Percentiles rank a stretch among this genome's conserved stretches.
phyloP scores from a whole-genome alignment of 2,329 filamentous ascomycete species.

The Sclerotiophoma versabilis region DNA sequence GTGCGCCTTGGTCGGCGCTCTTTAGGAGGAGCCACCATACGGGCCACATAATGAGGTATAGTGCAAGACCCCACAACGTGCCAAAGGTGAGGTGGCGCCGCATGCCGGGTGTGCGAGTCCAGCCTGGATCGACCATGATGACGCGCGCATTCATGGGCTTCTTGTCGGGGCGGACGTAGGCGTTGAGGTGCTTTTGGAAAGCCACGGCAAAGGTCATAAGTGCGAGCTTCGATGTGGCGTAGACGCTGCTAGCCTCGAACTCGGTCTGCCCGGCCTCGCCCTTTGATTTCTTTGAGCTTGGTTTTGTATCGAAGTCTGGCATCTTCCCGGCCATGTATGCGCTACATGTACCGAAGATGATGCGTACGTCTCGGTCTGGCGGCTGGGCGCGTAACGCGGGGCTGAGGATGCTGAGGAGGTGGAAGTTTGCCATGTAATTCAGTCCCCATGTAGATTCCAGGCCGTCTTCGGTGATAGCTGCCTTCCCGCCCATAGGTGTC shows the following conservation, averaged over 20 bases:
- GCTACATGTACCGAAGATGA: conserved; percentile 86
- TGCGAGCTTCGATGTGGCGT: conserved; percentile 68
- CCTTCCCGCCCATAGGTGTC: conserved; percentile 69
- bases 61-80: conserved; percentile 76
- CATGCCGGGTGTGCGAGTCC: conserved; percentile 84
- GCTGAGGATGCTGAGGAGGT: conserved; percentile 87
- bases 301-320: conserved; percentile 59
- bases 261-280: conserved; percentile 47
- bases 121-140: conserved; percentile 85
- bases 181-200: conserved; percentile 89
- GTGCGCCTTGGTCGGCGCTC: conserved; percentile 80
- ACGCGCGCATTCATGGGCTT: conserved; percentile 83
- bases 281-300: conserved; percentile 65
- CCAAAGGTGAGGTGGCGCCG: conserved; percentile 86
- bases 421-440: conserved; percentile 96
- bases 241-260: conserved; percentile 55
- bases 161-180: conserved; percentile 83
- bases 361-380: conserved; percentile 88
- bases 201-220: conserved; percentile 88
- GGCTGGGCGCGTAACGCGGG: conserved; percentile 91
- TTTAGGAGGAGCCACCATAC: conserved; percentile 90
- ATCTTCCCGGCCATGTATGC: conserved; percentile 83
- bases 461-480: conserved; percentile 74
- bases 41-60: conserved; percentile 81
- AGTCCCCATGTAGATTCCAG: conserved; percentile 91